phyloP scores from a whole-genome alignment of 2,329 filamentous ascomycete species.

The Ophiostoma sp. region DNA sequence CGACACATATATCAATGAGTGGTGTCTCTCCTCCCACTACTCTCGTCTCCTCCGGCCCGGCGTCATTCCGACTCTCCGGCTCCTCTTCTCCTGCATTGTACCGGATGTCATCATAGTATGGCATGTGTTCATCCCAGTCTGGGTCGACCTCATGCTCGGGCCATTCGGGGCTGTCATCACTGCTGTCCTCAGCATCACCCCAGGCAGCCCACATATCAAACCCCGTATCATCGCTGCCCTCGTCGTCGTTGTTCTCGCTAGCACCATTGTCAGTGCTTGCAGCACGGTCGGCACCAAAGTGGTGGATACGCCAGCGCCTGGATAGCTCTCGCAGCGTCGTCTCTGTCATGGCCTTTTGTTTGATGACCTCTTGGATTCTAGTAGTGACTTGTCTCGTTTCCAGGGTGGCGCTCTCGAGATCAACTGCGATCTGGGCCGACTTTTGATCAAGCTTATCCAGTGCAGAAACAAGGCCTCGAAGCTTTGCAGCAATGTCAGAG shows the following conservation, averaged over 20 bases:
- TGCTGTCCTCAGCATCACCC: constrained; percentile 3
- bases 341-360: not conserved
- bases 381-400: not conserved
- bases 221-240: not conserved
- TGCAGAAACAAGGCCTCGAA: not conserved
- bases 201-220: constrained; percentile 15
- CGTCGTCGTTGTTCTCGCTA: not conserved
- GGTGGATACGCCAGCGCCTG: constrained; percentile 17
- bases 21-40: too few species aligned
- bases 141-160: not conserved
- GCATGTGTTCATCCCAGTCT: constrained; percentile 11
- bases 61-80: too few species aligned
- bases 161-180: constrained; percentile 1
- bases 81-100: not conserved
- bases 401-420: not conserved
- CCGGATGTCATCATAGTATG: constrained; percentile 4
- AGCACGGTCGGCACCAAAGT: constrained; percentile 10
- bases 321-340: constrained; percentile 14
- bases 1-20: too few species aligned
- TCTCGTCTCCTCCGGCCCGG: too few species aligned
- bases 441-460: not conserved
- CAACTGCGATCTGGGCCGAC: not conserved
- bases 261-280: not conserved
- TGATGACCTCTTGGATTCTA: not conserved
- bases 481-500: not conserved